Percentiles rank a stretch among this genome's conserved stretches.
phyloP scores from a whole-genome alignment of 202 grass and related monocot species.

The Cymbopogon flexuosus region DNA sequence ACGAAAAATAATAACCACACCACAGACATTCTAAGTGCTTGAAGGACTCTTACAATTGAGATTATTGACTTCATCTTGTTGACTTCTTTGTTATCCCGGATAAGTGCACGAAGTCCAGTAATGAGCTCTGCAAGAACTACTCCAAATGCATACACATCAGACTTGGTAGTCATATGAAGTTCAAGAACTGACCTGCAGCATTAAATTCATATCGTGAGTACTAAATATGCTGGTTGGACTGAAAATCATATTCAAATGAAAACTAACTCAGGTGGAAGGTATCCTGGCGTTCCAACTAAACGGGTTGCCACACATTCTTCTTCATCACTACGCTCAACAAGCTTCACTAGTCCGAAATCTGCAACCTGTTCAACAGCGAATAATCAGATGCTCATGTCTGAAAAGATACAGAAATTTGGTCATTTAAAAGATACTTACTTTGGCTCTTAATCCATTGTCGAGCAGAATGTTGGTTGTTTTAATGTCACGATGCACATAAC shows the following conservation, averaged over 20 bases:
- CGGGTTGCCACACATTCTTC: constrained; percentile 57
- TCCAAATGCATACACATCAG: constrained; percentile 72
- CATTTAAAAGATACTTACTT: constrained; percentile 27
- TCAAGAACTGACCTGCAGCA: constrained; percentile 53
- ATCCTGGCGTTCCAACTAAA: constrained; percentile 66
- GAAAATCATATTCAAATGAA: constrained; percentile 1
- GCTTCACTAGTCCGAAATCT: constrained; percentile 66
- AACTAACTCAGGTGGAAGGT: constrained; percentile 73
- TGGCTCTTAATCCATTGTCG: constrained; percentile 59
- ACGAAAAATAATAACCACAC: background rate
- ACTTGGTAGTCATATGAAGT: constrained; percentile 64
- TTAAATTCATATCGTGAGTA: background rate
- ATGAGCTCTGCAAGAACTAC: constrained; percentile 66
- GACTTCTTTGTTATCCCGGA: constrained; percentile 47
- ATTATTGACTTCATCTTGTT: constrained; percentile 51
- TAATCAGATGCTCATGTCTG: constrained; percentile 8
- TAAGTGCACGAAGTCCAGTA: constrained; percentile 51
- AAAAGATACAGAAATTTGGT: background rate
- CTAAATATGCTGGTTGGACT: background rate
- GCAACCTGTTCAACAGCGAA: constrained; percentile 45
- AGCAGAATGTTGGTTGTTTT: constrained; percentile 77
- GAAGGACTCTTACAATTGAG: constrained; percentile 41
- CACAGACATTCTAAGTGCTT: background rate
- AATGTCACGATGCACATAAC: constrained; percentile 65
- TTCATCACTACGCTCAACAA: constrained; percentile 50